A percentile compares a stretch with the other conserved stretches of the same genome.
Conservation (phyloP, 2,329 filamentous ascomycete species). For the Xylaria multiplex region DNA sequence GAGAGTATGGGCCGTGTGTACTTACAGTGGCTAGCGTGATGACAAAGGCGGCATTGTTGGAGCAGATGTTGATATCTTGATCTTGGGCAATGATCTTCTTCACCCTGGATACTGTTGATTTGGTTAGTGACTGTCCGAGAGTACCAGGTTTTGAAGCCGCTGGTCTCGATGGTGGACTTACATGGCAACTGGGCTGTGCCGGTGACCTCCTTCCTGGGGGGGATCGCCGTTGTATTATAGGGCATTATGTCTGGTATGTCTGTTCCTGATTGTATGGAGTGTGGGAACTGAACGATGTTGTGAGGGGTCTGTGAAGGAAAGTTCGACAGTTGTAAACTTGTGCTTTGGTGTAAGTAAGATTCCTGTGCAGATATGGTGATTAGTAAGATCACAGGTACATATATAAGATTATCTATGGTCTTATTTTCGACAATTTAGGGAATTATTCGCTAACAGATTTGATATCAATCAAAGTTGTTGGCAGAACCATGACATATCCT, state of each 20-base stretch:
- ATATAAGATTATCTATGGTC: background rate
- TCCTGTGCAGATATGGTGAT: background rate
- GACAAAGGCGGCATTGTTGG: constrained; percentile 92
- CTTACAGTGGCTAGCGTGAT: constrained; percentile 88
- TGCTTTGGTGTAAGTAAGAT: background rate
- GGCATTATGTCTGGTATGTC: constrained; percentile 69
- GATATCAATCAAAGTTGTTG: background rate
- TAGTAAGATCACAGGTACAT: background rate
- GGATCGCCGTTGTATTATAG: constrained; percentile 87
- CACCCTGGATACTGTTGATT: constrained; percentile 80
- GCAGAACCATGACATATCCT: background rate
- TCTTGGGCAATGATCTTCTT: constrained; percentile 95
- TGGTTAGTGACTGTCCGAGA: background rate
- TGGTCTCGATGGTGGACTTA: constrained; percentile 59
- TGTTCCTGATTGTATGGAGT: background rate
- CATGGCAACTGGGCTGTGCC: constrained; percentile 86
- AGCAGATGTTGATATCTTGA: constrained; percentile 84
- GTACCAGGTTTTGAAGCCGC: background rate
- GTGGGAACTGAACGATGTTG: background rate
- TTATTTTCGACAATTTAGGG: no score
- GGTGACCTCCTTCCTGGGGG: constrained; percentile 81
- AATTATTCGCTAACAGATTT: background rate
- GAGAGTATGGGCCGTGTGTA: constrained; percentile 15
- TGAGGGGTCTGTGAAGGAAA: background rate
- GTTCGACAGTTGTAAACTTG: background rate